Evolutionary conservation across 2,329 filamentous ascomycete genomes (phyloP), one percentile per base, ranked within the genome.

Genomic region (Fusarium continuum): DNA sequence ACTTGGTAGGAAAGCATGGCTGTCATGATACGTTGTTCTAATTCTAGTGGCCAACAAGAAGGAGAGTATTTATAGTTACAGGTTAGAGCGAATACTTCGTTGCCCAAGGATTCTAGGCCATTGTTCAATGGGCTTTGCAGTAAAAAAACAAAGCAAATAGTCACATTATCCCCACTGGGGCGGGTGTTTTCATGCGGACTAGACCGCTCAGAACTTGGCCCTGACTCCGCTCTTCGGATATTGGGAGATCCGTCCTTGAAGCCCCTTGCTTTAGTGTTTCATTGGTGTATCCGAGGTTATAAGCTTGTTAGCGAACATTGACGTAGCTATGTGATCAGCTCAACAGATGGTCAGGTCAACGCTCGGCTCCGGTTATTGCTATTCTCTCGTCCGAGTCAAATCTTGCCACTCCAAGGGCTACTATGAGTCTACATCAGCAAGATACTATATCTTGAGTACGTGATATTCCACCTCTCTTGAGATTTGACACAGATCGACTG

Each of bases 301-400:
- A 17, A 31, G 4, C 4, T 4, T 1, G 17, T 7, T 13, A 11
- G 5, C 10, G 29, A 20, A 26, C 16, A 11, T 47, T 55, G 54
- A 57, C 50, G 40, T 48, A 36, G 16, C 29, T 25, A 35, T 48
- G 40, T 6, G 35, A 32, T 57, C 34, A 57, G 26, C 5, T 9
- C 38, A 19, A 28, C 17, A 10, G 6, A 7, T 2, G 16, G 5
- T 6, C 8, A 28, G 11, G 1, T 7, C 1, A 5, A 26, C 10
- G 9, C 10, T 51, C 5, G n/a, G 17, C 23, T n/a, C 13, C 35
- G 19, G 13, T 13, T 38, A 4, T 14, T 2, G 6, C 6, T 14
- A 7, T 20, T n/a, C 9, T 16, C 35, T 38, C 35, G 35, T 11
- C 34, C 34, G 34, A 29, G 4, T 4, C 8, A 29, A n/a, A 13